Evolutionary conservation across 78 protist genomes (phyloP).

Genomic region (Dictyostelium firmibasis): DNA sequence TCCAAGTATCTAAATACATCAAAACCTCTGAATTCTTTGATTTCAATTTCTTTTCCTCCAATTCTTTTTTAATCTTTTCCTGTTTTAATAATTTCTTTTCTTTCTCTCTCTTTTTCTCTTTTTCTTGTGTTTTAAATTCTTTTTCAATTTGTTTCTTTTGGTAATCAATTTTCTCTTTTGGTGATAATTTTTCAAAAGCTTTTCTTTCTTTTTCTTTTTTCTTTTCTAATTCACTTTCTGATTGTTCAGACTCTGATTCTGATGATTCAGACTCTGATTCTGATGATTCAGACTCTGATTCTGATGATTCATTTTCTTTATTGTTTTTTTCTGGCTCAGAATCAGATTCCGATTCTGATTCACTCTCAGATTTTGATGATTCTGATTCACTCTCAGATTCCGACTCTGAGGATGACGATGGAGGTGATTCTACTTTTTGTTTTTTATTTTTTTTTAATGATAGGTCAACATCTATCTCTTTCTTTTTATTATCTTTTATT

Average conservation of each 20-base stretch:
- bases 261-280: neutral
- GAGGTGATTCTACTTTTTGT: neutral
- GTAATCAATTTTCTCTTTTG: neutral
- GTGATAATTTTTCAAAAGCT: neutral
- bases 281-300: neutral
- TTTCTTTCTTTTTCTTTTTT: neutral
- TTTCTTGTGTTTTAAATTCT: conserved; percentile 53
- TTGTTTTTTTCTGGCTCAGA: neutral
- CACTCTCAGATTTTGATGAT: neutral
- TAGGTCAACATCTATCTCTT: neutral
- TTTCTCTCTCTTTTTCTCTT: conserved; percentile 46
- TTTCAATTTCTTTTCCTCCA: conserved; percentile 26
- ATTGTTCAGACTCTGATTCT: neutral
- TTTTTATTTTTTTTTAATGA: neutral
- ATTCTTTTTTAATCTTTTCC: neutral
- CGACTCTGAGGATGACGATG: neutral
- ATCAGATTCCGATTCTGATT: neutral
- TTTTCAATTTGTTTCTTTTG: conserved; percentile 36
- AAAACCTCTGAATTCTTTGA: neutral
- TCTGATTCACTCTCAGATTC: neutral
- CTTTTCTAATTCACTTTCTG: conserved; percentile 14
- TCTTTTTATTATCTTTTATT: neutral
- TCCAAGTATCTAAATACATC: conserved; percentile 33
- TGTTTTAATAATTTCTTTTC: conserved; percentile 26
- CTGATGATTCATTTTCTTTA: neutral